A percentile compares a stretch with the other conserved stretches of the same genome.
Conservation (phyloP, 1,284 basidiomycete genomes). For the Sporisorium sorghi region DNA sequence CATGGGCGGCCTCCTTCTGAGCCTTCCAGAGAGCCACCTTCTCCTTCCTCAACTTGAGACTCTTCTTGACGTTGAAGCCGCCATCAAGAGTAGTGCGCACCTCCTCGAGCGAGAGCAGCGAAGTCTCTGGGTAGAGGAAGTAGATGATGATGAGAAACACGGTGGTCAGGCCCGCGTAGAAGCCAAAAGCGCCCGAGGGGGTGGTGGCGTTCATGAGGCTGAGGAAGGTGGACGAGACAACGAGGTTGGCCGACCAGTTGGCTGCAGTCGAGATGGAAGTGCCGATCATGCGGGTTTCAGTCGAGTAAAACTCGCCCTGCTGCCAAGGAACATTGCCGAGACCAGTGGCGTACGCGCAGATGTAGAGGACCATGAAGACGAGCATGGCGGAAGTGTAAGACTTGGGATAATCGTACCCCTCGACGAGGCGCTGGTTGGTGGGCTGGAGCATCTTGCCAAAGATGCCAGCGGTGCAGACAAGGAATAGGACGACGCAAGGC, state of each 20-base stretch:
- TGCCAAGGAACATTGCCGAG: constrained; percentile 84
- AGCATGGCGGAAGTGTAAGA: constrained; percentile 79
- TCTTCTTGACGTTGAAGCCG: constrained; percentile 71
- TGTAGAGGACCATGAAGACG: constrained; percentile 82
- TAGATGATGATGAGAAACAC: constrained; percentile 79
- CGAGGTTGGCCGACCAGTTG: constrained; percentile 82
- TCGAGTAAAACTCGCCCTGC: constrained; percentile 82
- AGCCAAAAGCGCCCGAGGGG: constrained; percentile 75
- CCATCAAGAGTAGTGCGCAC: constrained; percentile 72
- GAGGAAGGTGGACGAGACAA: constrained; percentile 82
- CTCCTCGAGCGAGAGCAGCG: constrained; percentile 80
- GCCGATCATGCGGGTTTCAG: constrained; percentile 80
- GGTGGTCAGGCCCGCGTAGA: constrained; percentile 81
- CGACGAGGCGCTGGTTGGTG: constrained; percentile 77
- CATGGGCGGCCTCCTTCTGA: constrained; percentile 30
- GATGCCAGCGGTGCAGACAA: constrained; percentile 78
- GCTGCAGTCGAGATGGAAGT: constrained; percentile 78
- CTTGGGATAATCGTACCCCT: constrained; percentile 76
- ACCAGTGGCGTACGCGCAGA: constrained; percentile 79
- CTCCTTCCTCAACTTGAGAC: constrained; percentile 64
- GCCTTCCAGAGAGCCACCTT: constrained; percentile 58
- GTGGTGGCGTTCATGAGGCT: constrained; percentile 81
- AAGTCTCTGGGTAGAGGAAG: constrained; percentile 71
- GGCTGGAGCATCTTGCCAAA: constrained; percentile 80
- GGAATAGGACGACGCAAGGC: constrained; percentile 81